Conservation (phyloP, 2,329 filamentous ascomycete genomes). For the Diaporthe humulicola region DNA sequence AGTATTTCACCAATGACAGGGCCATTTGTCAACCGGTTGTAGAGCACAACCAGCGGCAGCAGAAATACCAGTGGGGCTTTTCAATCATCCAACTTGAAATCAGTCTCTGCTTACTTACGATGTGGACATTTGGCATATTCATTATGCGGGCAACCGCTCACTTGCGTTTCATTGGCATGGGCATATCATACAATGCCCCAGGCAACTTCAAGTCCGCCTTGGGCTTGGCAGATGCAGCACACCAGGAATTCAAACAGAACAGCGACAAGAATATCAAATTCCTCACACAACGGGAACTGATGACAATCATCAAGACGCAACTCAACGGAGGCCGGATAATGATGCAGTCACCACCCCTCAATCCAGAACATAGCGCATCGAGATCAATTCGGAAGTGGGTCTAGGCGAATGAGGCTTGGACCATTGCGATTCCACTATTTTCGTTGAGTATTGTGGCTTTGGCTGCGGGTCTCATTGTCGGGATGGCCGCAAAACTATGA, state of each 20-base stretch:
- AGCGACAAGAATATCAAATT: background rate
- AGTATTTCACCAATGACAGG: background rate
- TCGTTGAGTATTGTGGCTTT: background rate
- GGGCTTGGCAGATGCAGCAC: background rate
- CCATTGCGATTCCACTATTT: background rate
- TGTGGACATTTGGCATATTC: background rate
- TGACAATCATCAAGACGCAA: background rate
- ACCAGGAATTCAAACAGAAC: background rate
- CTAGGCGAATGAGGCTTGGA: background rate
- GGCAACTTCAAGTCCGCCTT: background rate
- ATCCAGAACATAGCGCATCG: background rate
- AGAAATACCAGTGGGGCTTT: constrained; percentile 1
- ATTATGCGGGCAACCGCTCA: background rate
- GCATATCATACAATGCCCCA: background rate
- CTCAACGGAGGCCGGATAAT: background rate
- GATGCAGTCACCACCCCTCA: background rate
- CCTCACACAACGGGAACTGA: background rate
- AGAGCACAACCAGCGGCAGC: background rate
- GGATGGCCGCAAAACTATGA: no score
- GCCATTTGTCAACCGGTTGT: background rate
- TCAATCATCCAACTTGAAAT: background rate
- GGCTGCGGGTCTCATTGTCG: no score
- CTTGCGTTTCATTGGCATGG: background rate
- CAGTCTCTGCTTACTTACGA: background rate
- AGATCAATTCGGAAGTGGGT: background rate